Base-by-base conservation (phyloP, 2,329 filamentous ascomycete species). In the Knufia fluminis region DNA sequence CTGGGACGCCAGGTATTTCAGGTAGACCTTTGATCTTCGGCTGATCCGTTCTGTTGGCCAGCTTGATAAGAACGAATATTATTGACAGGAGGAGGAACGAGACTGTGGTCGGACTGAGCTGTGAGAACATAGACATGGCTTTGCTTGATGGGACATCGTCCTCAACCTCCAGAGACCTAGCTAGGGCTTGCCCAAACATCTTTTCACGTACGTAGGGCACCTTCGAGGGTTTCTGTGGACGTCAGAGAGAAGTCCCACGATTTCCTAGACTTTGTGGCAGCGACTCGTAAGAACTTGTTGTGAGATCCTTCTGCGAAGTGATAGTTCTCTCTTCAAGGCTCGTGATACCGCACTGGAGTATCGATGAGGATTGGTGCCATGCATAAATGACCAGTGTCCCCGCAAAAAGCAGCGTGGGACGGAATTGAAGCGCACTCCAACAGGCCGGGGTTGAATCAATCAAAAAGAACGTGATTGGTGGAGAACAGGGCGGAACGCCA, bases 11-110 rank as follows among this genome's bases (percentile, higher is more conserved):
- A 0, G 79, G 78, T 36, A 82, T 73, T 56, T 82, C 78, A 1
- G 79, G 78, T 1, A 82, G 64, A 4, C 72, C 73, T 57, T 81
- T 80, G 62, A 82, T 80, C 59, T 78, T 79, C 3, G 78, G 74
- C 0, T 71, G 65, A 54, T 82, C 78, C 1, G 79, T 82, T 1
- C 63, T 63, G 42, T 71, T 71, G 26, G 71, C 57, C 48, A 68
- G 69, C 41, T 66, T 66, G 52, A 71, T 61, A 32, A 70, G 42
- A 19, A 71, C 62, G 55, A 68, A 70, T 1, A 60, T 60, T 20
- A 66, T 61, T 46, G 66, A 61, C 12, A 69, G 51, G 1, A 64
- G 59, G 51, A 64, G 61, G 47, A 71, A 57, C 12, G 54, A 53
- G 19, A 58, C 36, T 4, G 56, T 55, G 10, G 54, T 54, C 14